These are phyloP conservation scores for Lithohypha guttulata DNA, from an alignment of 2,329 filamentous ascomycete species.

Conservation along the genomic window DNA sequence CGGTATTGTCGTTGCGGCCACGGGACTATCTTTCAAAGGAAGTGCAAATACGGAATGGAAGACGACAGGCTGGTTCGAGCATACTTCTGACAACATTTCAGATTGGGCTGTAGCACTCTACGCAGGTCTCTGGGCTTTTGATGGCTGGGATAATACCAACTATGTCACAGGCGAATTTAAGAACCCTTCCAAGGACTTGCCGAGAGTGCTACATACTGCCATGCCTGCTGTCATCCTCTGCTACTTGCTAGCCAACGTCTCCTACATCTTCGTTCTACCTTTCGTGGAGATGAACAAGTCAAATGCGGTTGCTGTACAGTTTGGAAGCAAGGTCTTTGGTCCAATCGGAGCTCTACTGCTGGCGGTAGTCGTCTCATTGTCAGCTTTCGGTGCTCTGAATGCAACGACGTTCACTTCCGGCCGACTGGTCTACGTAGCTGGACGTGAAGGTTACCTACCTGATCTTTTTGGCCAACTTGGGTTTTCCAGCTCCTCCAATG, in stretches of 20 bases:
- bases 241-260: slow-evolving; percentile 82
- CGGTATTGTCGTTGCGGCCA: slow-evolving; percentile 79
- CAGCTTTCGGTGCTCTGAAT: slow-evolving; percentile 90
- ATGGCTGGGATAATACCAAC: slow-evolving; percentile 98
- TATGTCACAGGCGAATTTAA: slow-evolving; percentile 97
- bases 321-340: slow-evolving; percentile 83
- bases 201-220: slow-evolving; percentile 88
- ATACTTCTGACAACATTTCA: slow-evolving; percentile 67
- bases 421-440: slow-evolving; percentile 83
- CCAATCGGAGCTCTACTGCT: slow-evolving; percentile 70
- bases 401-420: slow-evolving; percentile 89
- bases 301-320: slow-evolving; percentile 93
- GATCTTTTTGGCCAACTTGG: slow-evolving; percentile 74
- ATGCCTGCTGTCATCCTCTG: slow-evolving; percentile 87
- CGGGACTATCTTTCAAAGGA: slow-evolving; percentile 68
- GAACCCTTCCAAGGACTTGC: slow-evolving; percentile 79
- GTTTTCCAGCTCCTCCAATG: slow-evolving; percentile 35
- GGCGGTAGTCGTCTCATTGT: slow-evolving; percentile 78
- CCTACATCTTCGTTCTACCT: slow-evolving; percentile 90
- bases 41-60: slow-evolving; percentile 78
- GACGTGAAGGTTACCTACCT: slow-evolving; percentile 90
- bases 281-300: slow-evolving; percentile 67
- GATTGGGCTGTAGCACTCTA: slow-evolving; percentile 92
- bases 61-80: slow-evolving; percentile 73
- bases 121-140: slow-evolving; percentile 92